Percentiles rank a stretch among this genome's conserved stretches.
phyloP scores from a whole-genome alignment of 345 rosid species.

The Murraya koenigii region DNA sequence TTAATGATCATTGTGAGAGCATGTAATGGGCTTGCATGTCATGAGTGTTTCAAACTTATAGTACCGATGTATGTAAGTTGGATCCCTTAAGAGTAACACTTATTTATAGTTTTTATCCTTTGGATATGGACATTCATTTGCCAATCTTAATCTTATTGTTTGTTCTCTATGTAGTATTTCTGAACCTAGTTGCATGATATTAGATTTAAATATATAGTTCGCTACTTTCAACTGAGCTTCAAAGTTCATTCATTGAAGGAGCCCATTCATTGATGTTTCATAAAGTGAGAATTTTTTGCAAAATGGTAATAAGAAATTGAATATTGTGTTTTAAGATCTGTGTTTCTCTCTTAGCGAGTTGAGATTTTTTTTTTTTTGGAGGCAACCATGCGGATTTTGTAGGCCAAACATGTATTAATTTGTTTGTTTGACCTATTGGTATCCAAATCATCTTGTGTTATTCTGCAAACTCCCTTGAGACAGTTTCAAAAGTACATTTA shows the following conservation, averaged over 20 bases:
- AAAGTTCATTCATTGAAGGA: no score
- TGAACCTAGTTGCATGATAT: background rate
- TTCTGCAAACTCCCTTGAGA: background rate
- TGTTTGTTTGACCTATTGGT: background rate
- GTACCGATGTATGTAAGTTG: background rate
- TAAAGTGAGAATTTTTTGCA: background rate
- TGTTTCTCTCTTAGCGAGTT: background rate
- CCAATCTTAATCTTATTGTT: background rate
- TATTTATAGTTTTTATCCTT: background rate
- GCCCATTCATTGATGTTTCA: background rate
- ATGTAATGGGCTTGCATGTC: background rate
- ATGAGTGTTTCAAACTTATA: background rate
- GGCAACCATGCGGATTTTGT: background rate
- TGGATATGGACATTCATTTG: background rate
- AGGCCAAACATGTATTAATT: background rate
- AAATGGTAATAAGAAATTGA: background rate
- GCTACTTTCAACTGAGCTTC: no score
- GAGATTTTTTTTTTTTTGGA: no score
- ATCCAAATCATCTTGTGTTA: background rate
- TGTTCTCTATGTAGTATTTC: background rate
- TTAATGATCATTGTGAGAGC: background rate
- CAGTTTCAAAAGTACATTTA: background rate
- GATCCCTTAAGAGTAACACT: background rate
- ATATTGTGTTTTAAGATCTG: background rate
- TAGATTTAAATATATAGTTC: no score